phyloP scores from a whole-genome alignment of 768 basidiomycete genomes.

The Lactarius sanguifluus region DNA sequence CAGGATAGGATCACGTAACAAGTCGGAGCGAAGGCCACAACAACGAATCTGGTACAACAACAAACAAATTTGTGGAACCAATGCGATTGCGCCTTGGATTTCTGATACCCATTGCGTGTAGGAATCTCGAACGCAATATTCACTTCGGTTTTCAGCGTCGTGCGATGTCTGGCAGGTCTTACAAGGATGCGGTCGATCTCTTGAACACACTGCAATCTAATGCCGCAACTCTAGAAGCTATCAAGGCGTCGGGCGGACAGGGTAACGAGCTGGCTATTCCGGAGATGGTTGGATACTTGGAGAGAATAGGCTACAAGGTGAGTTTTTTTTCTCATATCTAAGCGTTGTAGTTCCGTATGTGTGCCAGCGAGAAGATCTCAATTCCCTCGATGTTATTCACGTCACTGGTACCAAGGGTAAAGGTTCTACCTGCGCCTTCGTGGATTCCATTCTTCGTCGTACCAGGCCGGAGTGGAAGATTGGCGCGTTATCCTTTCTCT shows the following conservation, averaged over 20 bases:
- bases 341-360: conserved; percentile 18
- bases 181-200: conserved; percentile 68
- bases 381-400: conserved; percentile 89
- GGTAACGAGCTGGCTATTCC: conserved; percentile 64
- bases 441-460: conserved; percentile 79
- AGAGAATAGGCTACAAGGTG: conserved; percentile 84
- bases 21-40: neutral
- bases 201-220: conserved; percentile 89
- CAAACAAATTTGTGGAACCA: conserved; percentile 13
- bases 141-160: conserved; percentile 28
- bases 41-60: neutral
- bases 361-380: conserved; percentile 74
- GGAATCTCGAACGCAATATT: neutral
- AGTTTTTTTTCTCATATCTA: conserved; percentile 33
- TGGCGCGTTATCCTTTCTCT: conserved; percentile 48
- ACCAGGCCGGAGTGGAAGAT: conserved; percentile 75
- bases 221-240: conserved; percentile 86
- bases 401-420: conserved; percentile 99
- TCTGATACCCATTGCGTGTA: conserved; percentile 8
- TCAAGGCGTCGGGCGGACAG: conserved; percentile 68
- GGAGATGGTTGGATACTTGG: conserved; percentile 89
- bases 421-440: conserved; percentile 94
- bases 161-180: conserved; percentile 63
- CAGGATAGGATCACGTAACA: neutral
- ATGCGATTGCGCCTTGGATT: conserved; percentile 8